Percentiles rank a stretch among this genome's conserved stretches.
phyloP scores from a whole-genome alignment of 495 filamentous ascomycete species.

The Aspergillus campestris region DNA sequence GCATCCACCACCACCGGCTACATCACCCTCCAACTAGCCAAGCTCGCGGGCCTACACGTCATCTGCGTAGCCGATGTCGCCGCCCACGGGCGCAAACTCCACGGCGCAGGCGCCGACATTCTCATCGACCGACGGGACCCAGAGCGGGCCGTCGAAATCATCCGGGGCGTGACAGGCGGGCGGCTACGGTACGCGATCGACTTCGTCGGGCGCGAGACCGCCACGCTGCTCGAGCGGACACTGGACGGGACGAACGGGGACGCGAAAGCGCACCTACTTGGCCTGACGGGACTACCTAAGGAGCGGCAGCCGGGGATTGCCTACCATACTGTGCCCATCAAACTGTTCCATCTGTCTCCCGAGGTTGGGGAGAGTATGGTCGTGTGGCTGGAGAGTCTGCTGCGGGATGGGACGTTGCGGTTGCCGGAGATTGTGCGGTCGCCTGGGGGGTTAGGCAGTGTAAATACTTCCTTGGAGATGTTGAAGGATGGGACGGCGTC shows the following conservation, averaged over 20 bases:
- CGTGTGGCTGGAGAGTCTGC: constrained; percentile 50
- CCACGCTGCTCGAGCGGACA: constrained; percentile 39
- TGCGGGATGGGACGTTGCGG: constrained; percentile 37
- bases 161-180: constrained; percentile 42
- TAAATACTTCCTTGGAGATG: constrained; percentile 54
- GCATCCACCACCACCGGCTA: constrained; percentile 55
- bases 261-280: constrained; percentile 46
- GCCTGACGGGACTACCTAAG: constrained; percentile 54
- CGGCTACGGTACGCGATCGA: constrained; percentile 56
- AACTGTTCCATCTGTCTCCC: constrained; percentile 55
- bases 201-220: constrained; percentile 51
- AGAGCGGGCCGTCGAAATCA: constrained; percentile 50
- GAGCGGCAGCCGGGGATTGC: constrained; percentile 32
- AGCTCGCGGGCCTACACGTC: constrained; percentile 47
- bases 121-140: constrained; percentile 55
- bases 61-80: constrained; percentile 53
- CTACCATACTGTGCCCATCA: constrained; percentile 58
- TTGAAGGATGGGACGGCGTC: constrained; percentile 48
- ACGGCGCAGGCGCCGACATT: constrained; percentile 45
- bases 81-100: constrained; percentile 48
- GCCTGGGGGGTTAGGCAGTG: constrained; percentile 48
- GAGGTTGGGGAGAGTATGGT: constrained; percentile 48
- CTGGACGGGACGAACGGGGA: constrained; percentile 25
- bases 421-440: constrained; percentile 52
- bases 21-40: constrained; percentile 51